Base-by-base conservation (phyloP, 441 rosid genomes). In the Dalechampia spathulata region DNA sequence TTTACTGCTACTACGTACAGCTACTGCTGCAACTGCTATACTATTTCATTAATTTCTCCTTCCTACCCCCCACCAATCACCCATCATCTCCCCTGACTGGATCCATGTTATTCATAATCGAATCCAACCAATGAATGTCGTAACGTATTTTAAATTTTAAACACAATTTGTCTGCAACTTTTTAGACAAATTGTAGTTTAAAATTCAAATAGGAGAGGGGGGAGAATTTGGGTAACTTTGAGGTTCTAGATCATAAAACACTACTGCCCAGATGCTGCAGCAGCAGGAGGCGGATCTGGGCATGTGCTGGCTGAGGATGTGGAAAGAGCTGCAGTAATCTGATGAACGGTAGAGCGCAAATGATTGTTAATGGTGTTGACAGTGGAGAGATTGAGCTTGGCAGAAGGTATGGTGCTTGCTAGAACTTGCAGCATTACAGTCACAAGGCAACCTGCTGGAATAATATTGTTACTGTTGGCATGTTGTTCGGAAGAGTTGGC, bases 361-460 rank as follows among this genome's bases (percentile, higher is more conserved):
- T 86, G 91, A 72, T 63, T 77, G 60, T 86, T 87, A 58, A 91
- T 73, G 25, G 90, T 79, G 0, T 80, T 71, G 27, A 85, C 83
- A 60, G 77, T 81, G 2, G 97, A 89, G 50, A 89, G 81, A 58
- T 74, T 84, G 32, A 90, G 85, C 74, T 84, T 88, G 12, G 91
- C 83, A 0, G 91, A 74, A 1, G 86, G 82, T 49, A 75, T 78
- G 2, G 83, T 71, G 74, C 87, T 86, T 40, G 94, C 92, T 2
- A 84, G 90, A 34, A 80, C 91, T 62, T 92, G 96, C 47, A 92
- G 82, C 48, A 90, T 95, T 15, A 86, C 81, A 0, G 96, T 92
- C 44, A 92, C 82, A 8, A 89, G 76, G 60, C 93, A 83, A 39
- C 87, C 82, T 16, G 69, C 46, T 1, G 4, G 16, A n/a, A 4